A percentile compares a stretch with the other conserved stretches of the same genome.
Conservation (phyloP, 2,329 filamentous ascomycete genomes). For the Pyricularia grisea region DNA sequence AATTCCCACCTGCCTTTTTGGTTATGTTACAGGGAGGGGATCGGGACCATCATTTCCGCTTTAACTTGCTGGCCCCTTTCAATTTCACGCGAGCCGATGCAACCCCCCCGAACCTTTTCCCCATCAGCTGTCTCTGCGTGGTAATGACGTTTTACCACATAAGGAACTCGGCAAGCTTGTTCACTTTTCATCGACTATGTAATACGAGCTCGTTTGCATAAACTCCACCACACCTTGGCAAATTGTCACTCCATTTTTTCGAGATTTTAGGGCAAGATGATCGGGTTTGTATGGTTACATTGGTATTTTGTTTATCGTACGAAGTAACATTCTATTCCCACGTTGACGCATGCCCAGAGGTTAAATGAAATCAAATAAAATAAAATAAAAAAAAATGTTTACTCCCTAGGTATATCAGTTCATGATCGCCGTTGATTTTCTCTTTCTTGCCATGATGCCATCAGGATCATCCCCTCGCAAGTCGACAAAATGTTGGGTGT, state of each 20-base stretch:
- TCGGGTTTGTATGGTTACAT: background rate
- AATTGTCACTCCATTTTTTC: background rate
- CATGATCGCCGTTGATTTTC: background rate
- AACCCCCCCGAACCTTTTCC: background rate
- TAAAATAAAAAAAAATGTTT: background rate
- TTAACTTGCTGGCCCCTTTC: background rate
- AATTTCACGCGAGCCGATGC: background rate
- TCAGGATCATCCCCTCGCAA: background rate
- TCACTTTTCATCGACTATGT: no score
- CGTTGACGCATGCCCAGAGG: no score
- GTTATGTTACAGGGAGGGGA: background rate
- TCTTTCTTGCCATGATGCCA: background rate
- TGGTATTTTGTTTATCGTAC: background rate
- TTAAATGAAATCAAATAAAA: no score
- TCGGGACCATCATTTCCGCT: background rate
- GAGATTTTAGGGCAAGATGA: background rate
- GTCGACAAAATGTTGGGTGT: slow-evolving; percentile 1
- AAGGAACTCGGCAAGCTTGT: background rate
- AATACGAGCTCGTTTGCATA: background rate
- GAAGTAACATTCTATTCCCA: no score
- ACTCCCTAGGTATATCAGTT: background rate
- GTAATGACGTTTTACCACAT: background rate
- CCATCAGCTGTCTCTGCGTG: no score
- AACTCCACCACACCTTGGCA: background rate
- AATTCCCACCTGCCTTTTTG: background rate